Evolutionary conservation across 345 rosid genomes (phyloP), one percentile per base, ranked within the genome.

Genomic region (Hypericum androsaemum): DNA sequence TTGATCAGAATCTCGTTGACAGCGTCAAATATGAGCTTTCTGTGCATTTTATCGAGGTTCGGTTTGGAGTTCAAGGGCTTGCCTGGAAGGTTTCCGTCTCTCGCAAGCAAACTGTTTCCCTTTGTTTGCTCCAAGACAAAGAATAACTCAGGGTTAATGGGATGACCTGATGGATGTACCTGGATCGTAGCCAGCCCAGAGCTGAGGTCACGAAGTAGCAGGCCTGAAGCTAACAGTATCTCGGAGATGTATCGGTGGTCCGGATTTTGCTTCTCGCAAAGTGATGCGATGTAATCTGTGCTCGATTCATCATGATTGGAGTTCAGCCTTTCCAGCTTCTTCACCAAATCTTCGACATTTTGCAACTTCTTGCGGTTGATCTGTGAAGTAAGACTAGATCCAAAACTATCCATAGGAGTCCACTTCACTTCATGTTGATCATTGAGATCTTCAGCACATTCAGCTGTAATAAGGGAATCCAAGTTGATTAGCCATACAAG

Each of bases 231-330:
- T 65, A 92, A 64, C 45, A 92, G 59, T 67, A 92, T 88, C 80
- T 92, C 95, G 0, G 96, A 87, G 59, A 92, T 74, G 77, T 92
- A 92, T 74, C 98, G 76, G 73, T 82, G 86, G 65, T 90, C 95
- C 28, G 96, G 96, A 60, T 75, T 78, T 37, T 77, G 53, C 73
- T 78, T 84, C 74, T 85, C 89, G 32, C 98, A 87, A 47, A 90
- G 89, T 5, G 89, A 90, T 17, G 89, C 98, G 50, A 90, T 84
- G 74, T 90, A 90, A 71, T 90, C 96, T 46, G 87, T 89, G 65
- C 75, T 74, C 58, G 81, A 77, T 75, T 90, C 98, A 64, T 90
- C 88, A 43, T 90, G 89, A 60, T 71, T 78, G 17, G 96, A 84
- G 80, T 84, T 87, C 13, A 92, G 59, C 50, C 82, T 52, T 72